phyloP scores from a whole-genome alignment of 306 rosid species.

The Adenanthera pavonina region DNA sequence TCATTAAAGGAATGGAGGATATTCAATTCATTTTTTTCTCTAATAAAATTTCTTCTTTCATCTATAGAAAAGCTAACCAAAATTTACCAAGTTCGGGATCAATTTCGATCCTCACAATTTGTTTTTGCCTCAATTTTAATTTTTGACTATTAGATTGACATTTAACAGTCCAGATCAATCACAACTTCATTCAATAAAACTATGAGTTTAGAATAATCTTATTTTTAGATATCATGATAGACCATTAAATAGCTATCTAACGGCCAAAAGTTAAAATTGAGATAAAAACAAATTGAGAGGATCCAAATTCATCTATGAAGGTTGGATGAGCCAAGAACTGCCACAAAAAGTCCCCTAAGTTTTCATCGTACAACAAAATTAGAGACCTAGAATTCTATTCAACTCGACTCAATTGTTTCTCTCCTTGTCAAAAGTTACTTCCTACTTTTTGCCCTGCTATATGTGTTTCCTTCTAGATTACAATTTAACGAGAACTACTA shows the following conservation, averaged over 20 bases:
- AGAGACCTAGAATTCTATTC: neutral
- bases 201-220: too few relatives aligned
- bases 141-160: too few relatives aligned
- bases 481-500: slow-evolving; percentile 4
- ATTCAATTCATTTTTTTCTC: neutral
- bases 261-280: too few relatives aligned
- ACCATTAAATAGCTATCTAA: too few relatives aligned
- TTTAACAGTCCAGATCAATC: too few relatives aligned
- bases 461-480: neutral
- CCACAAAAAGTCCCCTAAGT: neutral
- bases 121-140: too few relatives aligned
- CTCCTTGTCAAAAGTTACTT: neutral
- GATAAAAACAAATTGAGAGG: too few relatives aligned
- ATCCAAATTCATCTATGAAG: too few relatives aligned
- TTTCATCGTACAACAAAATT: neutral
- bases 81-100: neutral
- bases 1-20: neutral
- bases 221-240: too few relatives aligned
- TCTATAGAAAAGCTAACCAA: neutral
- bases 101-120: too few relatives aligned
- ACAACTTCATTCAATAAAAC: too few relatives aligned
- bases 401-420: neutral
- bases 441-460: neutral
- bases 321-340: neutral
- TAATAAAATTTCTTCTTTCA: neutral